These are phyloP conservation scores for Pseudomassariella vexata DNA, from an alignment of 2,329 filamentous ascomycete species.

Conservation along the genomic window DNA sequence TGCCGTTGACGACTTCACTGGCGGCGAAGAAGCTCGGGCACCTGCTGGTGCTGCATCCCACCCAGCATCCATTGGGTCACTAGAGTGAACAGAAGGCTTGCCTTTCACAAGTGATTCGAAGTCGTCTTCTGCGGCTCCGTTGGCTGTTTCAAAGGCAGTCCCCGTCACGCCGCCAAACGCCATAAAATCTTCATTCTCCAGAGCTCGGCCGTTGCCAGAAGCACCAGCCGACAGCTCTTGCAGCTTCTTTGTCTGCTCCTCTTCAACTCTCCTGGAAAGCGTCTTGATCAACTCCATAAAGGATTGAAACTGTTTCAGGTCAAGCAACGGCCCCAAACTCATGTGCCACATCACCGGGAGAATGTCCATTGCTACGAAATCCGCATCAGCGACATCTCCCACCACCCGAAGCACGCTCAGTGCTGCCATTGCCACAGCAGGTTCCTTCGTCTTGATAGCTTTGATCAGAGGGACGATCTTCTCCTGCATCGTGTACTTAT, in stretches of 20 bases:
- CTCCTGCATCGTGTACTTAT: constrained; percentile 98
- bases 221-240: constrained; percentile 69
- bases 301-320: constrained; percentile 78
- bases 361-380: constrained; percentile 88
- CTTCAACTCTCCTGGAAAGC: constrained; percentile 74
- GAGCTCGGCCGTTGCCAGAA: constrained; percentile 40
- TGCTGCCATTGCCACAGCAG: constrained; percentile 93
- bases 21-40: constrained; percentile 24
- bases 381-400: constrained; percentile 73
- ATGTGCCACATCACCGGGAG: constrained; percentile 88
- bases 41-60: constrained; percentile 38
- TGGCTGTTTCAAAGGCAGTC: constrained; percentile 45
- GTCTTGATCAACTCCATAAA: constrained; percentile 88
- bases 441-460: constrained; percentile 95
- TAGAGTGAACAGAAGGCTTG: constrained; percentile 35
- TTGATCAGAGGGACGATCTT: constrained; percentile 89
- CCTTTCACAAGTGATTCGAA: constrained; percentile 91
- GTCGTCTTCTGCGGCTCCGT: constrained; percentile 59
- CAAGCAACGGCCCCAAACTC: constrained; percentile 81
- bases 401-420: constrained; percentile 80
- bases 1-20: constrained; percentile 31
- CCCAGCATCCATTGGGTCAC: constrained; percentile 35
- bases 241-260: constrained; percentile 82
- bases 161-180: constrained; percentile 65
- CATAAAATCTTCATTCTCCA: constrained; percentile 60